A percentile compares a stretch with the other conserved stretches of the same genome.
These are phyloP conservation scores for Raffaelea deltoideospora DNA, from an alignment of 2,329 filamentous ascomycete species.

Conservation along the genomic window DNA sequence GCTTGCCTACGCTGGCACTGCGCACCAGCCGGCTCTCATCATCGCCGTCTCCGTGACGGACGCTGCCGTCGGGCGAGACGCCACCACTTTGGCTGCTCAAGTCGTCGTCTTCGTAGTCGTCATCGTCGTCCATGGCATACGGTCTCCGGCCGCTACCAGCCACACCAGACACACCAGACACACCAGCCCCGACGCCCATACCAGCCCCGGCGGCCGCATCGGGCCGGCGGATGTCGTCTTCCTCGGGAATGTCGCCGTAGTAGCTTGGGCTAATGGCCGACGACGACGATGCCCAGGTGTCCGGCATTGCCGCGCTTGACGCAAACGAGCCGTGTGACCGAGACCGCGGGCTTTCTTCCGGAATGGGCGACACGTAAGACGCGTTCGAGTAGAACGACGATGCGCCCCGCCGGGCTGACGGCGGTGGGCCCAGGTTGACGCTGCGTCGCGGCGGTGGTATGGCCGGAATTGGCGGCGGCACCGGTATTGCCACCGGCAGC, in stretches of 20 bases:
- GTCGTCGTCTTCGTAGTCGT: slow-evolving; percentile 30
- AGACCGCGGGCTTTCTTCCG: slow-evolving; percentile 49
- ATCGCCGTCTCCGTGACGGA: too few species aligned
- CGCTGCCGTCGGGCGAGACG: too few species aligned
- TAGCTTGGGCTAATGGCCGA: slow-evolving; percentile 30
- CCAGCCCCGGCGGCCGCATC: too few species aligned
- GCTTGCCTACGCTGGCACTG: slow-evolving; percentile 46
- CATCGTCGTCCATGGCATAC: slow-evolving; percentile 27
- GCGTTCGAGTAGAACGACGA: slow-evolving; percentile 51
- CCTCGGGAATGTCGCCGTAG: slow-evolving; percentile 33
- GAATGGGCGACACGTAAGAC: slow-evolving; percentile 61
- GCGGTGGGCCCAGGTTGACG: slow-evolving; percentile 42
- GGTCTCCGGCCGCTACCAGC: too few species aligned
- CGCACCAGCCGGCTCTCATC: slow-evolving; percentile 44
- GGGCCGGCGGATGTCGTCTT: too few species aligned
- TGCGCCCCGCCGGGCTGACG: slow-evolving; percentile 41
- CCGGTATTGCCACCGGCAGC: slow-evolving; percentile 9
- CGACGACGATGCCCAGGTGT: slow-evolving; percentile 40
- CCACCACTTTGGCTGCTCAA: background rate
- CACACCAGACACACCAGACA: too few species aligned
- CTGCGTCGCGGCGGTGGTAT: slow-evolving; percentile 22
- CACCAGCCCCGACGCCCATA: too few species aligned
- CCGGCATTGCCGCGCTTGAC: slow-evolving; percentile 58
- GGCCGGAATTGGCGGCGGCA: slow-evolving; percentile 9
- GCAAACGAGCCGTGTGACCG: slow-evolving; percentile 50